Percentiles rank a stretch among this genome's conserved stretches.
phyloP scores from a whole-genome alignment of 164 flowering plant genomes.

The Paratinospora sagittata region DNA sequence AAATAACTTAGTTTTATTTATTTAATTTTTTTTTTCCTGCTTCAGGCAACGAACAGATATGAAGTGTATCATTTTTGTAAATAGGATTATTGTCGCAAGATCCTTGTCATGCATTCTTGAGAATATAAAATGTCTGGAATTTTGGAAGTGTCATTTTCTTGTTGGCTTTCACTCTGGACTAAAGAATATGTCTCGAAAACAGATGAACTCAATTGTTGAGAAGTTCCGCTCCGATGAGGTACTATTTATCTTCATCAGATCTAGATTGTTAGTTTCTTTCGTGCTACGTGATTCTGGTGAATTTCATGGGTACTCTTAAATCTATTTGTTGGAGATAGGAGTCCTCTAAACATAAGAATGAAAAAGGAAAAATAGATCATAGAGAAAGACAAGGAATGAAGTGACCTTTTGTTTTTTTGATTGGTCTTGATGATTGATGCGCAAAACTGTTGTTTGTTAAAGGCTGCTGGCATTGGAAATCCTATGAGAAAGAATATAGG shows the following conservation, averaged over 20 bases:
- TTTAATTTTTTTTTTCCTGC: slow-evolving; percentile 9
- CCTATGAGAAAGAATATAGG: no score
- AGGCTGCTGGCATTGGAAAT: no score
- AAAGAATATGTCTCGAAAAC: slow-evolving; percentile 65
- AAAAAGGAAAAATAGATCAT: neutral
- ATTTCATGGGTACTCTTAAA: neutral
- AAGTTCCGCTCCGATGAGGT: slow-evolving; percentile 87
- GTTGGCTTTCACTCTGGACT: slow-evolving; percentile 75
- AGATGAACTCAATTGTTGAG: slow-evolving; percentile 54
- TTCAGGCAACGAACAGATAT: slow-evolving; percentile 57
- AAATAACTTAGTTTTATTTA: neutral
- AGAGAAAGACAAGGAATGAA: no score
- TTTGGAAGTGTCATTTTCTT: slow-evolving; percentile 77
- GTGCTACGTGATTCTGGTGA: neutral
- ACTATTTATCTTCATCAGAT: slow-evolving; percentile 8
- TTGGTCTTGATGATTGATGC: neutral
- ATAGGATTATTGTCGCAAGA: slow-evolving; percentile 82
- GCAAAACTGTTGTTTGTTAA: no score
- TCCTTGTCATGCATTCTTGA: slow-evolving; percentile 59
- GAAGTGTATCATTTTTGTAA: slow-evolving; percentile 94
- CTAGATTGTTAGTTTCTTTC: neutral
- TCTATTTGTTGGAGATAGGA: neutral
- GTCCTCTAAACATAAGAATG: neutral
- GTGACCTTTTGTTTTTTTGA: neutral
- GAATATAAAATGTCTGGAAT: slow-evolving; percentile 40